Conservation (phyloP, 1,284 basidiomycete genomes). For the Ustilago tritici region DNA sequence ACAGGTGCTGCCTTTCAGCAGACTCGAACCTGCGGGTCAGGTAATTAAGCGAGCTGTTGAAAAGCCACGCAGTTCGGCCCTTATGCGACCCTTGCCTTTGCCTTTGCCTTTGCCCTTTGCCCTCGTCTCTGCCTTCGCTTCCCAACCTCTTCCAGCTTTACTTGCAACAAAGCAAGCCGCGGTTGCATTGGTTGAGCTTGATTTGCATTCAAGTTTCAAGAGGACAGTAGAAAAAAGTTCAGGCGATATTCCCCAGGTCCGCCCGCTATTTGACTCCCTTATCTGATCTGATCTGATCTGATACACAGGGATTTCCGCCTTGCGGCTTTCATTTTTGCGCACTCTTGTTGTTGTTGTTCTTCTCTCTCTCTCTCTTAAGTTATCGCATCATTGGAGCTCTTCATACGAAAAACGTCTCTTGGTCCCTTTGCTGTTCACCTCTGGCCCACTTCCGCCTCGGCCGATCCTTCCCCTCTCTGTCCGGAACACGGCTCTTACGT, state of each 20-base stretch:
- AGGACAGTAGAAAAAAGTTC: background rate
- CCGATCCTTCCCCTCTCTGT: background rate
- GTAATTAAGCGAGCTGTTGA: conserved; percentile 23
- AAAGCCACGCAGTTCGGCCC: conserved; percentile 12
- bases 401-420: background rate
- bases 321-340: conserved; percentile 5
- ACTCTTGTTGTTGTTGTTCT: background rate
- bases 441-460: background rate
- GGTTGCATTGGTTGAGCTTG: background rate
- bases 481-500: background rate
- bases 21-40: conserved; percentile 1
- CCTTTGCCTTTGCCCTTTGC: background rate
- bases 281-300: conserved; percentile 41
- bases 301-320: conserved; percentile 13
- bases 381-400: background rate
- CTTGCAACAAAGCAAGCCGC: background rate
- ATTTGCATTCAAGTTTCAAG: background rate
- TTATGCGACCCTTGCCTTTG: conserved; percentile 11
- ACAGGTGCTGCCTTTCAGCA: background rate
- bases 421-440: background rate
- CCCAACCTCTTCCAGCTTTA: background rate
- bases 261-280: background rate
- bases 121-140: background rate
- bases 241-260: background rate
- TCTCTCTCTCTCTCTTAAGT: background rate